Conservation (phyloP, 2,329 filamentous ascomycete species). For the Fusarium sp. region DNA sequence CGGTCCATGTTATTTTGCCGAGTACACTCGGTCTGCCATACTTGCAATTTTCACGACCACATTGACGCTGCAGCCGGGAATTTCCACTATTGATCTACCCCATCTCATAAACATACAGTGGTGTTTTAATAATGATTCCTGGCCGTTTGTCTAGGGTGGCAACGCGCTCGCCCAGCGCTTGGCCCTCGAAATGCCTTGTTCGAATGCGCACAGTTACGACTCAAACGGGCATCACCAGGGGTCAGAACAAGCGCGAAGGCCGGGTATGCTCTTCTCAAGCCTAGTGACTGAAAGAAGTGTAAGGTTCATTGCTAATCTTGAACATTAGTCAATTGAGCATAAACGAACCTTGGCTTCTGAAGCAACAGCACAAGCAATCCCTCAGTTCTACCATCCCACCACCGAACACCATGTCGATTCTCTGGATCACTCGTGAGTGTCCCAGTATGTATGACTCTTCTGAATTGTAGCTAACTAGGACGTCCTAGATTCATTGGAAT, state of each 20-base stretch:
- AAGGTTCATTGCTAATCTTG: neutral
- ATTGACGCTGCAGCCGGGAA: neutral
- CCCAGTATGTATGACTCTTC: neutral
- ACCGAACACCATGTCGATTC: neutral
- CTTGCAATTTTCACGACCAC: neutral
- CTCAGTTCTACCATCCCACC: neutral
- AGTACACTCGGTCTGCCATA: neutral
- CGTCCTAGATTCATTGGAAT: slow-evolving; percentile 84
- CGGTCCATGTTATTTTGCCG: neutral
- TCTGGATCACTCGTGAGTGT: neutral
- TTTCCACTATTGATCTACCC: neutral
- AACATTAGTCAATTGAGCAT: neutral
- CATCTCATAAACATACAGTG: no score
- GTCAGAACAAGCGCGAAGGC: neutral
- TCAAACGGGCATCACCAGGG: neutral
- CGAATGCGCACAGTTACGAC: neutral
- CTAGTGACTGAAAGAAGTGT: accelerated
- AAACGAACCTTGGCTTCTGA: neutral
- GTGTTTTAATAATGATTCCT: neutral
- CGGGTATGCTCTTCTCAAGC: neutral
- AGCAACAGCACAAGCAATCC: neutral
- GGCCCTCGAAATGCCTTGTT: neutral
- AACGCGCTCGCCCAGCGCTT: neutral
- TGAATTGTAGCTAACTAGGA: neutral
- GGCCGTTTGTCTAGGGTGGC: neutral